Percentiles rank a stretch among this genome's conserved stretches.
Evolutionary conservation across 768 basidiomycete genomes (phyloP).

Genomic region (Solioccasus polychromus): DNA sequence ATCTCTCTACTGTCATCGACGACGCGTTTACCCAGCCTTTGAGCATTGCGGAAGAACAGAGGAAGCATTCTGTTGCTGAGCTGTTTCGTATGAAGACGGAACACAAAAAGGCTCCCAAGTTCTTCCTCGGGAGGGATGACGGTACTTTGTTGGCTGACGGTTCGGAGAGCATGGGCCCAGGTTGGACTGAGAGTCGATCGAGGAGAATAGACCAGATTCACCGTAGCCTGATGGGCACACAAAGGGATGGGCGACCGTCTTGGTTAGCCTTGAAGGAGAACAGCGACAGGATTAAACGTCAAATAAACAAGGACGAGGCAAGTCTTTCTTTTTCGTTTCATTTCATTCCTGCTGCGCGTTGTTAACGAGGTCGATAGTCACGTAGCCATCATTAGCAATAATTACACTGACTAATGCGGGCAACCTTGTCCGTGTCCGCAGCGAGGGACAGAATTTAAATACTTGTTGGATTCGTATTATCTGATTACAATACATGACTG

Average conservation of each 20-base stretch:
- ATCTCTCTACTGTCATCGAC: conserved; percentile 62
- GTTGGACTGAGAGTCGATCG: conserved; percentile 27
- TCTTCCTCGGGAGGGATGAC: conserved; percentile 29
- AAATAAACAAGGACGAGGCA: conserved; percentile 17
- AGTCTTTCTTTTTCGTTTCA: background rate
- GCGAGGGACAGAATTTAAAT: too few relatives aligned
- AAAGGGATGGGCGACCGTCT: conserved; percentile 30
- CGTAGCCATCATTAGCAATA: too few relatives aligned
- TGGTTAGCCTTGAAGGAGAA: conserved; percentile 33
- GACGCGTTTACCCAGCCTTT: conserved; percentile 46
- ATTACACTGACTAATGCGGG: too few relatives aligned
- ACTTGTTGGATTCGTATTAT: too few relatives aligned
- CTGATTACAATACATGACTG: conserved; percentile 20
- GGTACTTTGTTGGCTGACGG: background rate
- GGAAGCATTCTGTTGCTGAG: conserved; percentile 13
- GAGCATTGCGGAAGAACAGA: conserved; percentile 17
- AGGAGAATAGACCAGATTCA: conserved; percentile 25
- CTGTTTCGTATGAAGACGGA: conserved; percentile 12
- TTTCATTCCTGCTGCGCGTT: conserved; percentile 7
- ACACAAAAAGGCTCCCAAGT: conserved; percentile 17
- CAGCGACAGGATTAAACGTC: conserved; percentile 15
- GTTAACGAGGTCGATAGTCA: too few relatives aligned
- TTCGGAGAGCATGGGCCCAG: conserved; percentile 29
- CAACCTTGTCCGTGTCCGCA: too few relatives aligned
- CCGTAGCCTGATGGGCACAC: conserved; percentile 27